phyloP scores from a whole-genome alignment of 2,329 filamentous ascomycete genomes.

The Apiospora koreana region DNA sequence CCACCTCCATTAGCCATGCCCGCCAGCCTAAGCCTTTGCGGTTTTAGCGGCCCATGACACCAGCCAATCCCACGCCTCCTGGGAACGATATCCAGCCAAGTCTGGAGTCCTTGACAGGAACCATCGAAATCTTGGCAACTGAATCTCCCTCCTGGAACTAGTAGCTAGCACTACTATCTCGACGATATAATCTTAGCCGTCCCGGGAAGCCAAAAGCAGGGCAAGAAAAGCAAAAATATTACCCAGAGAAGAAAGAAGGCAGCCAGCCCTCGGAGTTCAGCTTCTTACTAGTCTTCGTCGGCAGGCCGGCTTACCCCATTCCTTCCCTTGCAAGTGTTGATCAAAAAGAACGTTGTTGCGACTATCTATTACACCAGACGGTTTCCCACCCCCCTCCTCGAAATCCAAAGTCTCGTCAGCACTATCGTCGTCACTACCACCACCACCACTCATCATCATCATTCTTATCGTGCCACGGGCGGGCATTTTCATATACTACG shows the following conservation, averaged over 20 bases:
- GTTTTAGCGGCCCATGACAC: neutral
- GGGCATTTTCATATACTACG: neutral
- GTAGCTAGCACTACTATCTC: neutral
- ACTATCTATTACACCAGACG: neutral
- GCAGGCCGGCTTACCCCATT: slow-evolving; percentile 3
- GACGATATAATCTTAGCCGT: neutral
- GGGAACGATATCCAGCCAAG: neutral
- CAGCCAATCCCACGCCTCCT: slow-evolving; percentile 5
- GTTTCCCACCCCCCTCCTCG: neutral
- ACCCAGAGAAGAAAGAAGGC: neutral
- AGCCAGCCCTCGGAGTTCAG: neutral
- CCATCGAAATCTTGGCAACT: neutral
- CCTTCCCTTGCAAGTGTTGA: neutral
- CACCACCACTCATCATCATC: neutral
- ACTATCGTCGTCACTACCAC: neutral
- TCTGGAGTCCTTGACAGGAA: neutral
- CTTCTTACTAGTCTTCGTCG: neutral
- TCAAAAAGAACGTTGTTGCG: slow-evolving; percentile 7
- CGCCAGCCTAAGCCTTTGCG: neutral
- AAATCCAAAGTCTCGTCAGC: neutral
- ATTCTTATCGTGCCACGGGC: neutral
- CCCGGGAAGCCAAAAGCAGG: neutral
- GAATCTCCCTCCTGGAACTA: neutral
- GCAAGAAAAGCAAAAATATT: neutral
- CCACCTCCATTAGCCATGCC: no score